Percentiles rank a stretch among this genome's conserved stretches.
phyloP scores from a whole-genome alignment of 2,329 filamentous ascomycete genomes.

The Neopestalotiopsis rosae region DNA sequence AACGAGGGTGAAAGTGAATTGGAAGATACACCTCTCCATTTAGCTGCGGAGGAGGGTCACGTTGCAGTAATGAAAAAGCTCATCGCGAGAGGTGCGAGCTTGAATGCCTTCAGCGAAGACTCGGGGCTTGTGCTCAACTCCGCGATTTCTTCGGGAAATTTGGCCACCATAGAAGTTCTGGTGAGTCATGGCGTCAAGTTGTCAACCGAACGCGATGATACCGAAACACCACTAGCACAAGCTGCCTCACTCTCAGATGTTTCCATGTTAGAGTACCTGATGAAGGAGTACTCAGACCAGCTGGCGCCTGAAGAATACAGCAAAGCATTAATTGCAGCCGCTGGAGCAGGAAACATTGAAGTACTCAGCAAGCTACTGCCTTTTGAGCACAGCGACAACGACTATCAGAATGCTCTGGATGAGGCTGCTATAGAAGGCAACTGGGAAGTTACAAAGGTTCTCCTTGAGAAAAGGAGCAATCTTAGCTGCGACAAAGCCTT shows the following conservation, averaged over 20 bases:
- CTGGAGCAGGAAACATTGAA: conserved; percentile 43
- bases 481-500: conserved; percentile 44
- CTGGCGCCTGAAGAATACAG: conserved; percentile 44
- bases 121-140: conserved; percentile 44
- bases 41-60: conserved; percentile 44
- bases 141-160: conserved; percentile 47
- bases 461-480: conserved; percentile 38
- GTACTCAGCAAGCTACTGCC: conserved; percentile 44
- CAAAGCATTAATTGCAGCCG: conserved; percentile 44
- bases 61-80: conserved; percentile 47
- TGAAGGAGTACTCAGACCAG: conserved; percentile 44
- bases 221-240: conserved; percentile 41
- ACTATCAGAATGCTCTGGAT: conserved; percentile 41
- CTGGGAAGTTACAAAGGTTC: conserved; percentile 42
- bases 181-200: conserved; percentile 44
- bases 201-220: conserved; percentile 33
- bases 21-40: conserved; percentile 42
- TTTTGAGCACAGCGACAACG: conserved; percentile 37
- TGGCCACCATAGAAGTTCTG: conserved; percentile 44
- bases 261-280: conserved; percentile 47
- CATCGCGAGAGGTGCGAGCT: conserved; percentile 41
- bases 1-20: conserved; percentile 40
- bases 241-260: conserved; percentile 44
- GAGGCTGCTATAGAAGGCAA: conserved; percentile 38
- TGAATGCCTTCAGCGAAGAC: conserved; percentile 37